Base-by-base conservation (phyloP, 2,329 filamentous ascomycete genomes). In the Colletotrichum sp. region DNA sequence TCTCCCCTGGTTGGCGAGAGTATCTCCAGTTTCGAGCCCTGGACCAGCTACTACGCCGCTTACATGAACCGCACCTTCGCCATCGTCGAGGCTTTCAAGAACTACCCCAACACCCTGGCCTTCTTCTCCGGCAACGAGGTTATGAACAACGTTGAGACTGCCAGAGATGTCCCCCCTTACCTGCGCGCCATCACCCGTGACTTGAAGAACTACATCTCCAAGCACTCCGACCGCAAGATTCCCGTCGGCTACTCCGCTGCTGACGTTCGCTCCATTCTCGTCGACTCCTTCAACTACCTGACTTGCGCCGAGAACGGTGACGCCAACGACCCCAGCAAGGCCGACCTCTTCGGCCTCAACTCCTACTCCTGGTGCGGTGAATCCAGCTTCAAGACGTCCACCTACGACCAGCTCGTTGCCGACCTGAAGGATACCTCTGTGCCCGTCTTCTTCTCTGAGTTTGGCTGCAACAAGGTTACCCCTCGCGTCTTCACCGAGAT, bases 111-210 rank as follows among this genome's bases (percentile, higher is more conserved):
- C 85, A 92, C 91, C 13, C 86, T 93, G n/a, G 87, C 90, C 73
- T 96, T 94, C 90, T 96, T 95, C 87, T 93, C 93, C 61, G 94
- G 92, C 74, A 96, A 96, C 84, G 94, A 96, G 85, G 93, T 95
- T 81, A 94, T 95, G 85, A 93, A 94, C 83, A 87, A 93, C 78
- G 87, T 91, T 67, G 82, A 88, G 60, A 93, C 91, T 48, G 93
- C 91, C 77, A 85, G 87, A 69, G 84, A 84, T 69, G 92, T 91
- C 39, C 93, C 94, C 57, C 93, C 92, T n/a, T 96, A 95, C 83
- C 88, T 93, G 79, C 90, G 92, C 84, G 94, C 94, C 77, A 91
- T 95, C 78, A 95, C 93, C 63, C 93, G 94, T 81, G 94, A 96
- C 84, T 88, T 96, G 83, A 95, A 95, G 89, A 93, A 93, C 83